Evolutionary conservation across 2,329 filamentous ascomycete genomes (phyloP).

Genomic region (Lachnellula hyalina): DNA sequence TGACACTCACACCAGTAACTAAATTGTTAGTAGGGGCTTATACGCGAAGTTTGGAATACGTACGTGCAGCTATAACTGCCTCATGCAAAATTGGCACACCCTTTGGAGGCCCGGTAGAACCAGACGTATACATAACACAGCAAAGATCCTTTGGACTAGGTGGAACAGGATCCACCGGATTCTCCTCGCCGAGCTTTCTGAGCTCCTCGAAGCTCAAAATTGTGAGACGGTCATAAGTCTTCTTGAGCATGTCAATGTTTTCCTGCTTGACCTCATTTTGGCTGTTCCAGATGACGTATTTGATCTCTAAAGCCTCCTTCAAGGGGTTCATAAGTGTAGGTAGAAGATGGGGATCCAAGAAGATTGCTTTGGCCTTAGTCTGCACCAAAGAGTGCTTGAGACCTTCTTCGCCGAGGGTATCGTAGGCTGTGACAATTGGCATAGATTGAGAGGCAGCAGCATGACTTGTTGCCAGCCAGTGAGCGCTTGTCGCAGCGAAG

Average conservation of each 20-base stretch:
- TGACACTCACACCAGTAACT: conserved; percentile 73
- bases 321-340: conserved; percentile 50
- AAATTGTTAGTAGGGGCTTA: conserved; percentile 9
- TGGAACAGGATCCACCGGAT: conserved; percentile 63
- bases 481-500: conserved; percentile 62
- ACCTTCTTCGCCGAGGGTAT: conserved; percentile 78
- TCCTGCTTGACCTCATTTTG: conserved; percentile 44
- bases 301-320: conserved; percentile 49
- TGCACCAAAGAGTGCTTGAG: conserved; percentile 79
- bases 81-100: conserved; percentile 79
- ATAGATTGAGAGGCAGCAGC: conserved; percentile 70
- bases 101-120: conserved; percentile 81
- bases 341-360: conserved; percentile 73
- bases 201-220: conserved; percentile 48
- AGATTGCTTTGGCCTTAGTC: conserved; percentile 74
- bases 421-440: conserved; percentile 87
- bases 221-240: conserved; percentile 47
- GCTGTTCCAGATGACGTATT: conserved; percentile 47
- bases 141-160: conserved; percentile 70
- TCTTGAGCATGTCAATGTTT: conserved; percentile 45
- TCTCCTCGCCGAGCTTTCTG: conserved; percentile 45
- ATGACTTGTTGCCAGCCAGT: conserved; percentile 45
- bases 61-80: conserved; percentile 72
- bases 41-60: conserved; percentile 27
- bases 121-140: conserved; percentile 81